A percentile compares a stretch with the other conserved stretches of the same genome.
These are phyloP conservation scores for Beauveria australis DNA, from an alignment of 2,329 filamentous ascomycete genomes.

Conservation along the genomic window DNA sequence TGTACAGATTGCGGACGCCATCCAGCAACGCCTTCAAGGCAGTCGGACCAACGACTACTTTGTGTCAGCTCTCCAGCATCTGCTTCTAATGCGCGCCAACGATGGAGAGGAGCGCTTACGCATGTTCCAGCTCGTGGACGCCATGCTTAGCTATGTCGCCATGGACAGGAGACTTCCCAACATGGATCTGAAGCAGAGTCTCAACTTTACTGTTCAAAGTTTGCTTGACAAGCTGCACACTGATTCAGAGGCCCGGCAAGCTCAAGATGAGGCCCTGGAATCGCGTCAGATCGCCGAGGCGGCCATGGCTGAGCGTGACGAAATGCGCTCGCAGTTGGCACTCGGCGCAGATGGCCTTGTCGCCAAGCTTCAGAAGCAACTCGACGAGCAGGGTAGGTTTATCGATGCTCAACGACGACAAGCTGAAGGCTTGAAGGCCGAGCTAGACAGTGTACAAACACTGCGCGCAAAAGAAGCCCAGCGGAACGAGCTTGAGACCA, in stretches of 20 bases:
- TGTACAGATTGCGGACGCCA: slow-evolving; percentile 86
- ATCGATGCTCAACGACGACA: slow-evolving; percentile 85
- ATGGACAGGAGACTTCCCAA: slow-evolving; percentile 95
- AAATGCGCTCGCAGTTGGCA: slow-evolving; percentile 82
- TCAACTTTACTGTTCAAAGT: slow-evolving; percentile 95
- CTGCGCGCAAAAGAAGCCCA: slow-evolving; percentile 85
- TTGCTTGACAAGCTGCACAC: slow-evolving; percentile 93
- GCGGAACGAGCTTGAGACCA: slow-evolving; percentile 88
- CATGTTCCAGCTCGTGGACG: slow-evolving; percentile 96
- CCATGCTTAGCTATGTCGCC: slow-evolving; percentile 98
- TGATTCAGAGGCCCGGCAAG: slow-evolving; percentile 87
- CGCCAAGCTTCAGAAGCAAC: slow-evolving; percentile 81
- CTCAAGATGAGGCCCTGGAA: slow-evolving; percentile 84
- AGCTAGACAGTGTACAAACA: slow-evolving; percentile 78
- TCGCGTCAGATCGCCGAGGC: slow-evolving; percentile 89
- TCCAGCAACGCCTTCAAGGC: slow-evolving; percentile 74
- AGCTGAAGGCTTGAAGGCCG: slow-evolving; percentile 79
- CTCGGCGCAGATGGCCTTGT: slow-evolving; percentile 90
- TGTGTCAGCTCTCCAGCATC: slow-evolving; percentile 86
- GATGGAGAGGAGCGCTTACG: slow-evolving; percentile 85
- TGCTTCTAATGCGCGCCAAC: slow-evolving; percentile 85
- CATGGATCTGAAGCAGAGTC: slow-evolving; percentile 94
- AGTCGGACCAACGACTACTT: slow-evolving; percentile 92
- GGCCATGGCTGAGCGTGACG: slow-evolving; percentile 91
- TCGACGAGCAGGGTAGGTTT: slow-evolving; percentile 86